phyloP scores from a whole-genome alignment of 2,329 filamentous ascomycete species.

The Aspergillus unguis region DNA sequence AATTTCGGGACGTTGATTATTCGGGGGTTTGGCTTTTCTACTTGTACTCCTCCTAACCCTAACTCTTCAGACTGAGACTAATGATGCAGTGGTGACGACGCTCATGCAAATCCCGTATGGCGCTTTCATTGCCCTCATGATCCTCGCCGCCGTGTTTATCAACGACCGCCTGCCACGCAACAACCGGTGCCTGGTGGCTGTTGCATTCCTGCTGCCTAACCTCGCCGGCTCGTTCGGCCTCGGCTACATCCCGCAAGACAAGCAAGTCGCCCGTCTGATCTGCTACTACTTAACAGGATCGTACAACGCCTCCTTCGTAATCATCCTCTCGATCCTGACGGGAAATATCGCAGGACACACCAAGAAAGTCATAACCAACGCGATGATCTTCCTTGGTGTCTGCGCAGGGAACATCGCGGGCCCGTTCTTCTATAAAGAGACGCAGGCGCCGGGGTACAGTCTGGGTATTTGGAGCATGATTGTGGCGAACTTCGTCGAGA shows the following conservation, averaged over 20 bases:
- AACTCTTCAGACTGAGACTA: too few relatives aligned
- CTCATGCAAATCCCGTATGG: constrained; percentile 54
- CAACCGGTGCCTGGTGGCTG: constrained; percentile 53
- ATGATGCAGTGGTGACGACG: constrained; percentile 45
- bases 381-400: constrained; percentile 58
- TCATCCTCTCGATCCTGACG: constrained; percentile 48
- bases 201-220: constrained; percentile 58
- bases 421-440: constrained; percentile 60
- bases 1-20: constrained; percentile 61
- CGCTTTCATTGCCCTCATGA: constrained; percentile 49
- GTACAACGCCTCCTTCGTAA: constrained; percentile 54
- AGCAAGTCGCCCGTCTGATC: constrained; percentile 54
- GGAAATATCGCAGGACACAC: constrained; percentile 53
- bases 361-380: constrained; percentile 63
- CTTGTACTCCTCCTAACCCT: constrained; percentile 18
- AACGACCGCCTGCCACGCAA: constrained; percentile 47
- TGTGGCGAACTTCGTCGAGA: constrained; percentile 53
- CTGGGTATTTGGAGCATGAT: constrained; percentile 59
- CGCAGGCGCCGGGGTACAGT: constrained; percentile 51
- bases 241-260: constrained; percentile 50
- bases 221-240: constrained; percentile 59
- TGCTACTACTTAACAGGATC: constrained; percentile 58
- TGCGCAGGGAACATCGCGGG: constrained; percentile 61
- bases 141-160: constrained; percentile 47
- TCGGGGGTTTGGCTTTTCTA: constrained; percentile 55